Evolutionary conservation across 2,329 filamentous ascomycete genomes (phyloP), one percentile per base, ranked within the genome.

Genomic region (Spiromastix sp.): DNA sequence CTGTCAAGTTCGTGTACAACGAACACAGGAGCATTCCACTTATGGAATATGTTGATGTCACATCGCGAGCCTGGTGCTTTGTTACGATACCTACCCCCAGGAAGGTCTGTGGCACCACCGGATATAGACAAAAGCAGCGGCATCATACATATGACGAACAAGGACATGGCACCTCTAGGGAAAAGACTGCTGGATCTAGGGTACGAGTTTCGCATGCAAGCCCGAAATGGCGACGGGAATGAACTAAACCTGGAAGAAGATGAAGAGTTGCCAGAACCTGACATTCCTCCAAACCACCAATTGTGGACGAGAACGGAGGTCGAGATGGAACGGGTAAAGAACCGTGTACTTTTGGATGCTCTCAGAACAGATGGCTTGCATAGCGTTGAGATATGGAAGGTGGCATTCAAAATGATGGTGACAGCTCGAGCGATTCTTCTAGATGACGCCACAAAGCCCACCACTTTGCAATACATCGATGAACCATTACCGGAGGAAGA

Each of bases 111-210:
- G 18, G 19, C 36, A 18, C 41, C 56, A 2, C 45, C 45, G 4
- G 48, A 48, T 10, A 36, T 29, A 2, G 20, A 41, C 12, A 32
- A 33, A 1, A 38, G 39, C 29, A 48, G 46, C 17, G 54, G 56
- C 18, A 48, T 59, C 5, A 42, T 57, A 8, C 57, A 52, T 44
- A 37, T 46, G 6, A 50, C 49, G 0, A 53, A 50, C 25, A 38
- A 50, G 3, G 30, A 37, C 5, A 37, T 59, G 2, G 30, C 40
- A 1, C 30, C 30, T 12, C 32, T 42, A 7, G 48, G 46, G 4
- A 40, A 34, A 12, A 40, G 39, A 5, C 36, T 55, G 10, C 44
- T 56, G 16, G 44, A 38, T 12, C 25, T 41, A 3, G 42, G 41
- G 2, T 30, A 22, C 5, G 28, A 38, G 17, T 35, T 29, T 18